Percentiles rank a stretch among this genome's conserved stretches.
Evolutionary conservation across 2,329 filamentous ascomycete species (phyloP).

Genomic region (Fusarium pseudograminearum): DNA sequence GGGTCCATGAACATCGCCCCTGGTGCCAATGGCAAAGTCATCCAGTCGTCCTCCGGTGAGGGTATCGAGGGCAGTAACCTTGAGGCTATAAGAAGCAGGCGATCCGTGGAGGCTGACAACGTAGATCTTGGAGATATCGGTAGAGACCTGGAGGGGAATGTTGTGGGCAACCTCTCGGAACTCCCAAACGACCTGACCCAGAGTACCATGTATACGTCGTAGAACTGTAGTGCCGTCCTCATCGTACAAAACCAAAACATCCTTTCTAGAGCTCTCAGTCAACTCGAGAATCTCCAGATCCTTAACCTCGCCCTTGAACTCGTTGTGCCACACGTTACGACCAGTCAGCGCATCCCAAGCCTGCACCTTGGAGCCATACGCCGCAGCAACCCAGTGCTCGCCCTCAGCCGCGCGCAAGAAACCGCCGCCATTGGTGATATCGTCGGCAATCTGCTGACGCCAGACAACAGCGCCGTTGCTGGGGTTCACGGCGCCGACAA

Average conservation of each 20-base stretch:
- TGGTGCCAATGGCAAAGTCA: slow-evolving; percentile 78
- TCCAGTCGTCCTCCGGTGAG: slow-evolving; percentile 78
- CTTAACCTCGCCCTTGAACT: slow-evolving; percentile 68
- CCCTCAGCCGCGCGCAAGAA: slow-evolving; percentile 80
- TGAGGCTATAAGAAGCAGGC: slow-evolving; percentile 79
- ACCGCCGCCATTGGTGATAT: slow-evolving; percentile 60
- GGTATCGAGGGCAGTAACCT: slow-evolving; percentile 78
- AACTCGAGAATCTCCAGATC: slow-evolving; percentile 84
- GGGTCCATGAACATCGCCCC: slow-evolving; percentile 75
- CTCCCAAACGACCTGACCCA: slow-evolving; percentile 84
- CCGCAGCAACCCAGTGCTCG: slow-evolving; percentile 81
- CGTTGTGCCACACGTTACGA: slow-evolving; percentile 78
- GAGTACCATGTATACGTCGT: slow-evolving; percentile 77
- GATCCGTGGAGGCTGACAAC: slow-evolving; percentile 80
- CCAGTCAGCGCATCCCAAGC: slow-evolving; percentile 89
- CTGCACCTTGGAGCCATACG: slow-evolving; percentile 75
- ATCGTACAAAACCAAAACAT: slow-evolving; percentile 77
- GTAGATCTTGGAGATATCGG: slow-evolving; percentile 77
- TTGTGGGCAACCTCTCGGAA: slow-evolving; percentile 76
- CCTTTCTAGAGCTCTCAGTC: slow-evolving; percentile 72
- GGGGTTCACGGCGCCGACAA: slow-evolving; percentile 90
- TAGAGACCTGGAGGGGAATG: slow-evolving; percentile 78
- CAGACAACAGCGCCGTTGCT: slow-evolving; percentile 86
- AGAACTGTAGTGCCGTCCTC: slow-evolving; percentile 70
- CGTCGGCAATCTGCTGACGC: slow-evolving; percentile 78